phyloP scores from a whole-genome alignment of 2,329 filamentous ascomycete genomes.

The Cladosporium sp. region DNA sequence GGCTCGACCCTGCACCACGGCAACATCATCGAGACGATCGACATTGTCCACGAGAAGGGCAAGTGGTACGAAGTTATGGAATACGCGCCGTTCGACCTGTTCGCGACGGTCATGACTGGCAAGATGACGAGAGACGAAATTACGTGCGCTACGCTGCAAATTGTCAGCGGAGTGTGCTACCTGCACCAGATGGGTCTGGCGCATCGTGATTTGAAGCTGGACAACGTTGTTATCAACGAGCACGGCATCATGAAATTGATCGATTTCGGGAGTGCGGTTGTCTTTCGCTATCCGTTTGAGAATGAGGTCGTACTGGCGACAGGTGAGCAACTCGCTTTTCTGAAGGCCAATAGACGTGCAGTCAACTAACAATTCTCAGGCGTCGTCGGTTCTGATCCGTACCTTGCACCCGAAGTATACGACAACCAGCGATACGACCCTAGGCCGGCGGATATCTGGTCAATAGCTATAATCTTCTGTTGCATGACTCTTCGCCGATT shows the following conservation, averaged over 20 bases:
- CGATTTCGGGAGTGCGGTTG: constrained; percentile 94
- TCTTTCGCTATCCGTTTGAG: constrained; percentile 97
- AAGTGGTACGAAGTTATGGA: constrained; percentile 99
- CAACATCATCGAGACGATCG: constrained; percentile 96
- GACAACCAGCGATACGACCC: constrained; percentile 91
- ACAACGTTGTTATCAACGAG: constrained; percentile 96
- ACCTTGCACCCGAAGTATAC: constrained; percentile 94
- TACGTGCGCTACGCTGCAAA: constrained; percentile 86
- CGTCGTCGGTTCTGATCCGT: constrained; percentile 84
- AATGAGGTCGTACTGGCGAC: constrained; percentile 73
- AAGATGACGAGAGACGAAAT: constrained; percentile 93
- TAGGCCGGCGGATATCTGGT: constrained; percentile 94
- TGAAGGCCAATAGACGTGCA: not conserved
- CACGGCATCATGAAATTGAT: constrained; percentile 99
- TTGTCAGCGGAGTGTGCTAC: constrained; percentile 89
- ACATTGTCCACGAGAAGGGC: constrained; percentile 88
- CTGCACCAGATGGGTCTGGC: constrained; percentile 91
- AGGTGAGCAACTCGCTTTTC: constrained; percentile 50
- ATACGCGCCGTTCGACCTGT: constrained; percentile 90
- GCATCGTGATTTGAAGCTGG: constrained; percentile 90
- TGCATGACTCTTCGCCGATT: constrained; percentile 96
- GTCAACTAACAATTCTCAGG: constrained; percentile 40
- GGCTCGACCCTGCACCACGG: constrained; percentile 94
- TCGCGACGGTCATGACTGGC: constrained; percentile 97
- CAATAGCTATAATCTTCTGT: constrained; percentile 95